Evolutionary conservation across 345 rosid species (phyloP), one percentile per base, ranked within the genome.

Genomic region (Geranium rotundifolium): DNA sequence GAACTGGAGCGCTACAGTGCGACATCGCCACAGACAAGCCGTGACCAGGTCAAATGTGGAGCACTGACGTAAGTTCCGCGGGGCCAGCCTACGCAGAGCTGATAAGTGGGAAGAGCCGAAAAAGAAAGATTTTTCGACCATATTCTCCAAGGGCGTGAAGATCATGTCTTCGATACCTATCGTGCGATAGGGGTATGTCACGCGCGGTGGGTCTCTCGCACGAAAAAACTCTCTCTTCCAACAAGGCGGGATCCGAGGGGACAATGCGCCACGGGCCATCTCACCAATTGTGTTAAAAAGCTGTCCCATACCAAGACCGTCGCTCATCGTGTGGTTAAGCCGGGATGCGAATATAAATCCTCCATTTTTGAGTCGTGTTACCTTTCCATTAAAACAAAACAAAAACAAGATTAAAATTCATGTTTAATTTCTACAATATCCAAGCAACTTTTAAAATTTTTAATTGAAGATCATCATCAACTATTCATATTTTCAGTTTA

Each of bases 21-120:
- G 74, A 19, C 74, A 69, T 10, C 34, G 65, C 77, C 80, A 76
- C n/a, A 73, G 1, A 50, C 34, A 67, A 1, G 77, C 80, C 3
- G 68, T 37, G 18, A 72, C 4, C 4, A 76, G 4, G 2, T 76
- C 80, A 3, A 66, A 76, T 1, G 17, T 63, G 7, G 76, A 56
- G 61, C 71, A 63, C 29, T 56, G 15, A 13, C 17, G 13, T 56
- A 31, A 67, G 27, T 50, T 63, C 13, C 19, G 34, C 0, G 76
- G 74, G 1, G 64, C 18, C 1, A 18, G 37, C 10, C 63, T 49
- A 8, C 74, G 59, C 0, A 69, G 34, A 3, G 56, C 19, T 23
- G 20, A 18, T 6, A 73, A 6, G 34, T 73, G 69, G 8, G 15
- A 1, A 0, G 60, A 54, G 39, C 76, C 70, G 29, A 73, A 68